Base-by-base conservation (phyloP, 2,329 filamentous ascomycete species). In the Fusarium oxysporum region DNA sequence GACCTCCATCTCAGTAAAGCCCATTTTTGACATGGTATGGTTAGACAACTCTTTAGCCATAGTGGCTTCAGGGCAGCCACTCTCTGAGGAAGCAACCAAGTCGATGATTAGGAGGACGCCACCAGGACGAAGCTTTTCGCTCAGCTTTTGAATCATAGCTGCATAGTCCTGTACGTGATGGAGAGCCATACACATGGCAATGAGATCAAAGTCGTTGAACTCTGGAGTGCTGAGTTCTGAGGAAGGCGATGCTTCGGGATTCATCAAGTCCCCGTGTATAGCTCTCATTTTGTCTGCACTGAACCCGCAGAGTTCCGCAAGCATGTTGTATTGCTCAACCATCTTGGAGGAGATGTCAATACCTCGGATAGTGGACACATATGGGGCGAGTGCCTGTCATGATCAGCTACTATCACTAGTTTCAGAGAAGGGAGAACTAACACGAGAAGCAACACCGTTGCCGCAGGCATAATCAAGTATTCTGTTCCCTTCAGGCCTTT, bases 401-500 rank as follows among this genome's bases (percentile, higher is more conserved):
- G 1, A 12, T 47, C 3, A 47, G 38, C 4, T n/a, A 11, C 9
- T n/a, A 2, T 2, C 16, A 2, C 8, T 9, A 6, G 7, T 25
- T 0, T 5, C 1, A 13, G n/a, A 6, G 30, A 33, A 9, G 0
- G n/a, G 13, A 1, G 1, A 3, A 47, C 54, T 16, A 0, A 57
- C 55, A 3, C 41, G 55, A 21, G 55, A 57, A 37, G 41, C 32
- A 9, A 57, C 55, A 5, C 55, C 55, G 4, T 57, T 57, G 2
- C 55, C 55, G 3, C 55, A 57, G 19, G 55, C 55, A 37, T 57
- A 57, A 37, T 57, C 55, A 1, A 48, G 55, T 23, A 57, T 37
- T 5, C 9, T 21, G 10, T 14, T 9, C 0, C 4, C 10, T 12
- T 28, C 21, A 0, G 17, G 19, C 0, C 1, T 37, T 2, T 25